Conservation (phyloP, 1,284 basidiomycete species). For the Irpex lacteus region DNA sequence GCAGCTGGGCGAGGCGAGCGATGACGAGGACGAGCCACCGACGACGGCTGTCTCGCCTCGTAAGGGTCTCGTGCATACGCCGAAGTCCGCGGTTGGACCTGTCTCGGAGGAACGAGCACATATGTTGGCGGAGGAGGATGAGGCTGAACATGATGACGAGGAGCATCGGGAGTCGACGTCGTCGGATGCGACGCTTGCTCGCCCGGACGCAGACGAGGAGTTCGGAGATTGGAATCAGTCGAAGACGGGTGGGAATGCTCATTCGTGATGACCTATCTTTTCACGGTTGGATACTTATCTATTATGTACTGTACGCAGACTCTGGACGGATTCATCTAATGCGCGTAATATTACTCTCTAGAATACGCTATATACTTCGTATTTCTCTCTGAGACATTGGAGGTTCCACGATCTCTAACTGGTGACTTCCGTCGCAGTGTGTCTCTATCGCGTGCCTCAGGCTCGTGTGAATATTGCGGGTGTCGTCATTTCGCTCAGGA, state of each 20-base stretch:
- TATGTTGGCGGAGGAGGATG: conserved; percentile 22
- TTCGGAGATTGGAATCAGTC: conserved; percentile 25
- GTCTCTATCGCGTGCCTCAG: no score
- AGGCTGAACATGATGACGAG: conserved; percentile 25
- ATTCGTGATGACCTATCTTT: neutral
- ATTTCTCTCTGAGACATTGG: neutral
- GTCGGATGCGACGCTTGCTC: conserved; percentile 36
- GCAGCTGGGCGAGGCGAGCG: conserved; percentile 65
- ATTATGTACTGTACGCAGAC: conserved; percentile 5
- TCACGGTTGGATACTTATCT: neutral
- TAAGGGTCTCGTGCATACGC: conserved; percentile 2
- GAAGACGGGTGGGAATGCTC: conserved; percentile 2
- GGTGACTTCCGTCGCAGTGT: no score
- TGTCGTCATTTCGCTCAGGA: neutral
- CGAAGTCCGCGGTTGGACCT: neutral
- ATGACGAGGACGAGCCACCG: conserved; percentile 45
- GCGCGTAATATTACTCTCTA: neutral
- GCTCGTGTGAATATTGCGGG: neutral
- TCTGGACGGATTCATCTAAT: conserved; percentile 3
- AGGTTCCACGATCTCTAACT: no score
- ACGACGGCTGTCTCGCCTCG: conserved; percentile 8
- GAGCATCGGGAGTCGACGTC: conserved; percentile 32
- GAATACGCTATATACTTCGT: neutral
- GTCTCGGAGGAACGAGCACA: conserved; percentile 22
- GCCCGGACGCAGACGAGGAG: conserved; percentile 26